These are phyloP conservation scores for Laguncularia racemosa DNA, from an alignment of 345 rosid species.

Conservation along the genomic window DNA sequence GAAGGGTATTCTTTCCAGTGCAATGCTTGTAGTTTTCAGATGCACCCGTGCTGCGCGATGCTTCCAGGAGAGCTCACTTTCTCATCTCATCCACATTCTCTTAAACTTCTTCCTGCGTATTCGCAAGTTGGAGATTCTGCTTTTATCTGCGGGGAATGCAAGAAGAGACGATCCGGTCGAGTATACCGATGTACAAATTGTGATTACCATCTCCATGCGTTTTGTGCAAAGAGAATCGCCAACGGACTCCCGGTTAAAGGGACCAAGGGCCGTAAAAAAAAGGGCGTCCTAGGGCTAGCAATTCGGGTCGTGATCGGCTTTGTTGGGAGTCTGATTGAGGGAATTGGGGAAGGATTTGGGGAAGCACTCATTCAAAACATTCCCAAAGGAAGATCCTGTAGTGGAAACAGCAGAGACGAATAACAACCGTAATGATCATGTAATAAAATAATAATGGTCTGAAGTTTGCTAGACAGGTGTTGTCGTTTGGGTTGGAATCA, in stretches of 20 bases:
- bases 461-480: too few species aligned
- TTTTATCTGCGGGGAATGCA: slow-evolving; percentile 59
- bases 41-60: slow-evolving; percentile 89
- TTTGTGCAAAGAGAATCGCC: slow-evolving; percentile 67
- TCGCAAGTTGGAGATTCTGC: slow-evolving; percentile 16
- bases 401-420: slow-evolving; percentile 3
- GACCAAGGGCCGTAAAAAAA: slow-evolving; percentile 34
- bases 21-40: slow-evolving; percentile 56
- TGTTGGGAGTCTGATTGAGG: slow-evolving; percentile 67
- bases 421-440: too few species aligned
- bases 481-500: neutral
- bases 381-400: slow-evolving; percentile 27
- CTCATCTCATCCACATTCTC: slow-evolving; percentile 50
- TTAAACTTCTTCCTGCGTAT: slow-evolving; percentile 33
- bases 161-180: slow-evolving; percentile 48
- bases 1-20: slow-evolving; percentile 69
- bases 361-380: slow-evolving; percentile 42
- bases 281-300: slow-evolving; percentile 49
- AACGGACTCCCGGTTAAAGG: slow-evolving; percentile 62
- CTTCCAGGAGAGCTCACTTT: slow-evolving; percentile 41
- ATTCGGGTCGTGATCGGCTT: slow-evolving; percentile 57
- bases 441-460: neutral
- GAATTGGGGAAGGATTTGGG: slow-evolving; percentile 78
- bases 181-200: slow-evolving; percentile 64
- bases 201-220: slow-evolving; percentile 70